Base-by-base conservation (phyloP, 2,329 filamentous ascomycete species). In the Fusarium brevicatenulatum region DNA sequence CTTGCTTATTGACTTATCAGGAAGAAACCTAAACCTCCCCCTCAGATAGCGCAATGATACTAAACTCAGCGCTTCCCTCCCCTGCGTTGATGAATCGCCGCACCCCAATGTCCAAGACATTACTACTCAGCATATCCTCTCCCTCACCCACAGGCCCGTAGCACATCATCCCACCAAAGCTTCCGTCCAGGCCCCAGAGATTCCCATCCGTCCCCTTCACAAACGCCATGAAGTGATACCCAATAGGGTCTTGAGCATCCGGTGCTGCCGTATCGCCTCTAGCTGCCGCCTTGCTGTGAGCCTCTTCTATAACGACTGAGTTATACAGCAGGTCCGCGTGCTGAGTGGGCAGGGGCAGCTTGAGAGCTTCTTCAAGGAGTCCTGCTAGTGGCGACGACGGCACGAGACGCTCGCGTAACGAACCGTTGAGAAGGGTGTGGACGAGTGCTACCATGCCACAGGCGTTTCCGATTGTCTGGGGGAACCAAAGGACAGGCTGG, bases 231-330 rank as follows among this genome's bases (percentile, higher is more conserved):
- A 52, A 52, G 4, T 52, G 47, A 52, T 52, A 36, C 6, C 47
- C 47, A 0, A 23, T 23, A 13, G 30, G n/a, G 6, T 52, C 47
- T 1, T 34, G 9, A 0, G 47, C 47, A 11, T 52, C 7, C 0
- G 47, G 30, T 2, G 30, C 47, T 2, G 16, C 47, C 2, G 47
- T 50, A 15, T 50, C 47, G 8, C 47, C 47, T 19, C 47, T 34
- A 4, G 47, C 47, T 2, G 47, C 47, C n/a, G 47, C n/a, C n/a
- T 34, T 50, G 11, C 47, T 50, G 0, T 50, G 47, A 0, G 47
- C 30, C 3, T 50, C 30, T 2, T 50, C 47, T 8, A 50, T 5
- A 0, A 50, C 47, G 3, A 0, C n/a, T 15, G 47, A 50, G n/a
- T 50, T 50, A 7, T 50, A 50, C 1, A 50, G 16, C 2, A 50